phyloP scores from a whole-genome alignment of 2,329 filamentous ascomycete genomes.

The Fusarium poae region DNA sequence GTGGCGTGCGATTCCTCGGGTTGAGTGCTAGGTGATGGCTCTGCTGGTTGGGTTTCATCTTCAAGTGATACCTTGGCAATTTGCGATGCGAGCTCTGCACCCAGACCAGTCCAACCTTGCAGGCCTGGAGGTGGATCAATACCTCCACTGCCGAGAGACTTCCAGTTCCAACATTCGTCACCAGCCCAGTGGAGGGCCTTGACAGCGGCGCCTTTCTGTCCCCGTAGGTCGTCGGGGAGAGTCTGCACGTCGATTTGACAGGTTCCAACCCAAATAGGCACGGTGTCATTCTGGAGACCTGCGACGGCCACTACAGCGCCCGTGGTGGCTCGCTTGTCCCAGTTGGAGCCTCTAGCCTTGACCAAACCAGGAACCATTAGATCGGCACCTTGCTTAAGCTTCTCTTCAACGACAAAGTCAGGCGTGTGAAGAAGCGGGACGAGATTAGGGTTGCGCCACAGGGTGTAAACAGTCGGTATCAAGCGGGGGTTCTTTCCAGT shows the following conservation, averaged over 20 bases:
- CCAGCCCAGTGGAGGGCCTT: constrained; percentile 44
- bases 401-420: constrained; percentile 44
- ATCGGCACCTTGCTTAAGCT: constrained; percentile 40
- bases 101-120: constrained; percentile 37
- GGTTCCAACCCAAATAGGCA: constrained; percentile 40
- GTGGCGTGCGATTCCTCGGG: not conserved
- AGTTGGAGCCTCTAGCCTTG: constrained; percentile 26
- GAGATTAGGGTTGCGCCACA: constrained; percentile 43
- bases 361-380: constrained; percentile 44
- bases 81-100: not conserved
- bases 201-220: constrained; percentile 39
- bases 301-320: constrained; percentile 45
- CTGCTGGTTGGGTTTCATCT: not conserved
- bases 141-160: constrained; percentile 39
- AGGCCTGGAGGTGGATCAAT: constrained; percentile 34
- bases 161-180: constrained; percentile 45
- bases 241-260: constrained; percentile 38
- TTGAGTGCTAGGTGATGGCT: not conserved
- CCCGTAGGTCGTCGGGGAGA: constrained; percentile 27
- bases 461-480: constrained; percentile 44
- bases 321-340: constrained; percentile 36
- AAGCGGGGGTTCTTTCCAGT: constrained; percentile 39
- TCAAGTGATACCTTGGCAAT: constrained; percentile 5
- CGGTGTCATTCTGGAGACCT: constrained; percentile 39
- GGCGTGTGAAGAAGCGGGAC: constrained; percentile 43